Percentiles rank a stretch among this genome's conserved stretches.
phyloP scores from a whole-genome alignment of 306 rosid genomes.

The Pyrus pyrifolia region DNA sequence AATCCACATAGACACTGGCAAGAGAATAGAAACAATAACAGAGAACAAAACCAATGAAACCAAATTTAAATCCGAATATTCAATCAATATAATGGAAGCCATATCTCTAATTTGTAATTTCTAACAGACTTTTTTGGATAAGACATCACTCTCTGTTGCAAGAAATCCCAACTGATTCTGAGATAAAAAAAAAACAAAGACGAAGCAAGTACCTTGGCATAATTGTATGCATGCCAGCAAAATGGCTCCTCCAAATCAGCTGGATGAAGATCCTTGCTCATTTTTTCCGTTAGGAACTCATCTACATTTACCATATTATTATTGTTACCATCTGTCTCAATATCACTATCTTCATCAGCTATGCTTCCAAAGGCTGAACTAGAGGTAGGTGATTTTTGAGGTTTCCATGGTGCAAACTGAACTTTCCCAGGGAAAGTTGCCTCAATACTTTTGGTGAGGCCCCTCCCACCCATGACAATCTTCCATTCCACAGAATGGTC shows the following conservation, averaged over 20 bases:
- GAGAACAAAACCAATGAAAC: not conserved
- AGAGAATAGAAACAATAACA: not conserved
- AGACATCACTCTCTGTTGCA: not conserved
- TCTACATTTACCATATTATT: conserved; percentile 61
- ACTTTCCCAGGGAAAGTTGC: conserved; percentile 97
- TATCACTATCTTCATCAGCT: conserved; percentile 74
- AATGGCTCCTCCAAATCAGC: conserved; percentile 96
- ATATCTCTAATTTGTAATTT: not conserved
- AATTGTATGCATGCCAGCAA: conserved; percentile 96
- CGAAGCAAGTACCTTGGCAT: conserved; percentile 55
- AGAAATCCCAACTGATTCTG: conserved; percentile 1
- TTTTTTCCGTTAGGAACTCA: conserved; percentile 79
- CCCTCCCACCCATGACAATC: conserved; percentile 75
- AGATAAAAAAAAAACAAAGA: not conserved
- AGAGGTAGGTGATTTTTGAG: conserved; percentile 37
- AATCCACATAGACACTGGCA: not conserved
- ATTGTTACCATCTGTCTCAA: conserved; percentile 57
- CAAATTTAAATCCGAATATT: not conserved
- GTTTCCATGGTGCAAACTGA: conserved; percentile 81
- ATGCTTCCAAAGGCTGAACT: conserved; percentile 35
- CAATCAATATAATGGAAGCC: not conserved
- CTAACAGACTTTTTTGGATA: not conserved
- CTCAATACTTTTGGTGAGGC: conserved; percentile 77
- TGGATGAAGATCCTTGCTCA: conserved; percentile 87
- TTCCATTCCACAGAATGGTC: conserved; percentile 96